These are phyloP conservation scores for Sporisorium sorghi DNA, from an alignment of 1,284 basidiomycete genomes.

Conservation along the genomic window DNA sequence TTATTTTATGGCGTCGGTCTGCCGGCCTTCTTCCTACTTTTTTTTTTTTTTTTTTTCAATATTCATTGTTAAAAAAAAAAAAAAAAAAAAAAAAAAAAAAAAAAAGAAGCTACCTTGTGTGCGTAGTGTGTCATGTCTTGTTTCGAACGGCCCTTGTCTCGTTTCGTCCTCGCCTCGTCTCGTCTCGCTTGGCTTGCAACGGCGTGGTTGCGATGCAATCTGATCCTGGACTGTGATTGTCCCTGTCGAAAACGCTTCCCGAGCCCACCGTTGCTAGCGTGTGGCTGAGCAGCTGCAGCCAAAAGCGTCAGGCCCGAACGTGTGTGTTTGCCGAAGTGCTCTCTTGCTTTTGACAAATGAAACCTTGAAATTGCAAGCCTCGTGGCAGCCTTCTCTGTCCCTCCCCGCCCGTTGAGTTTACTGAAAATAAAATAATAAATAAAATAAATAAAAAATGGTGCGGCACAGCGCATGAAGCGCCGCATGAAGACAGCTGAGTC, in stretches of 20 bases:
- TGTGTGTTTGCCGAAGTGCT: not conserved
- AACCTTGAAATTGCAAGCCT: conserved; percentile 1
- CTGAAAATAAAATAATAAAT: not conserved
- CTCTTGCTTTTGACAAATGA: not conserved
- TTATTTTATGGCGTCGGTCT: not conserved
- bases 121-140: not conserved
- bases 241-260: too few species aligned
- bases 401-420: not conserved
- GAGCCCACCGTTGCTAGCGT: not conserved
- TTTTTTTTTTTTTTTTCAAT: not conserved
- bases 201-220: conserved; percentile 1
- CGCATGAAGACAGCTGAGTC: not conserved
- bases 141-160: not conserved
- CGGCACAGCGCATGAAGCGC: conserved; percentile 1
- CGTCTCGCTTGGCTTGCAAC: not conserved
- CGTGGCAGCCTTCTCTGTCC: not conserved
- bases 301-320: not conserved
- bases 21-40: not conserved
- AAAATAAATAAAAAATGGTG: not conserved
- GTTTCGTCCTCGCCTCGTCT: too few species aligned
- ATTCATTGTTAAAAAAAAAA: not conserved
- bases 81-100: not conserved
- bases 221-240: not conserved
- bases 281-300: conserved; percentile 3
- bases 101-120: not conserved